Evolutionary conservation across 768 basidiomycete species (phyloP).

Genomic region (Cystobasidium tubakii): DNA sequence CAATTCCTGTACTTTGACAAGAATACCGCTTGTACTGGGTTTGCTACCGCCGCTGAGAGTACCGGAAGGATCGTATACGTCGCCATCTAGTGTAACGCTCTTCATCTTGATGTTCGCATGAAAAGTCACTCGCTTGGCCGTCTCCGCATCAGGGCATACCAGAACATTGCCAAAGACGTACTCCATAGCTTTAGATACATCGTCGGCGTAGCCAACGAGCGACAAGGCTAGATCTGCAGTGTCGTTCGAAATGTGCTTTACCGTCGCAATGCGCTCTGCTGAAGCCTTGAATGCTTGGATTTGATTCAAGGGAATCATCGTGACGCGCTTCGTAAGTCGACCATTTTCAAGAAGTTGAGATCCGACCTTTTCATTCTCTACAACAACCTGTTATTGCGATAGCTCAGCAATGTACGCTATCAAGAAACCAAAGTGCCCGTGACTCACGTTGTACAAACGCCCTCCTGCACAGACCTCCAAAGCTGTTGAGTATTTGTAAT

Average conservation of each 20-base stretch:
- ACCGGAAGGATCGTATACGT: conserved; percentile 92
- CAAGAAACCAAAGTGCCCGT: conserved; percentile 18
- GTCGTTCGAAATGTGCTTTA: conserved; percentile 65
- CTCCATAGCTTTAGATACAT: conserved; percentile 79
- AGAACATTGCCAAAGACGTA: conserved; percentile 91
- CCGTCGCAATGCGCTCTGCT: conserved; percentile 66
- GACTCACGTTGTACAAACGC: conserved; percentile 68
- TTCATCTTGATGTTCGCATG: conserved; percentile 61
- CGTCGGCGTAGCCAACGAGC: conserved; percentile 71
- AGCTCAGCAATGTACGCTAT: conserved; percentile 30
- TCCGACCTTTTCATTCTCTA: conserved; percentile 82
- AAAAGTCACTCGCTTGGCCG: conserved; percentile 85
- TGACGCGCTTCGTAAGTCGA: conserved; percentile 75
- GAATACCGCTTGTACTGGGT: conserved; percentile 56
- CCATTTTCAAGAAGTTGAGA: conserved; percentile 74
- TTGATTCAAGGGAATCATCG: conserved; percentile 88
- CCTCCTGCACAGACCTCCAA: conserved; percentile 87
- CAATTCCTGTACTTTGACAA: conserved; percentile 78
- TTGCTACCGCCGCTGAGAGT: conserved; percentile 86
- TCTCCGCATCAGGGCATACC: conserved; percentile 78
- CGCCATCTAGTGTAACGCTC: conserved; percentile 88
- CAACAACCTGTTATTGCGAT: conserved; percentile 56
- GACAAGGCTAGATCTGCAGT: conserved; percentile 83
- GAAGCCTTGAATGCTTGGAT: conserved; percentile 63
- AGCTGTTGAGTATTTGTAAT: conserved; percentile 76